phyloP scores from a whole-genome alignment of 805 yeast species.

The Candida maltosa region DNA sequence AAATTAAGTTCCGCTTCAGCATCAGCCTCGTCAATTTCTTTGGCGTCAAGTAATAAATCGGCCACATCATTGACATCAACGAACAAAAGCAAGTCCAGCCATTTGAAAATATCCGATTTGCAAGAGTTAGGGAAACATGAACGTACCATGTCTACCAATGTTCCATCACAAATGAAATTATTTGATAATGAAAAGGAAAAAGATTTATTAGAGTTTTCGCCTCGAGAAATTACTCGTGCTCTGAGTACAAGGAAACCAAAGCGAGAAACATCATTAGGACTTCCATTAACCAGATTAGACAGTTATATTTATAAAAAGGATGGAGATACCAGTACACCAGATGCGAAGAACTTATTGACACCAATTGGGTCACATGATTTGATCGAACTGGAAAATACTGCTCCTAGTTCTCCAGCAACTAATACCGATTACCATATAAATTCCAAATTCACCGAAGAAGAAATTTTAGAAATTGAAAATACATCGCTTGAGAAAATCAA shows the following conservation, averaged over 20 bases:
- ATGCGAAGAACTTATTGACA: neutral
- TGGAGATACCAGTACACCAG: neutral
- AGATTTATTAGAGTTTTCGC: constrained; percentile 7
- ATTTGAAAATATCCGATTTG: neutral
- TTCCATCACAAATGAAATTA: constrained; percentile 58
- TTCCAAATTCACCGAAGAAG: constrained; percentile 34
- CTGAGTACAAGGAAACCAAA: constrained; percentile 28
- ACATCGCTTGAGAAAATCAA: constrained; percentile 37
- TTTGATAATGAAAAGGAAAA: constrained; percentile 26
- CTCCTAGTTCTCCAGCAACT: no score
- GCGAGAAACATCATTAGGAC: constrained; percentile 8
- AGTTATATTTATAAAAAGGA: constrained; percentile 1
- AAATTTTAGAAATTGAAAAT: constrained; percentile 44
- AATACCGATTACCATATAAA: constrained; percentile 15
- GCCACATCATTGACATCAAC: constrained; percentile 1
- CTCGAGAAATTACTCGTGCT: constrained; percentile 21
- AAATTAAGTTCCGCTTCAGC: constrained; percentile 17
- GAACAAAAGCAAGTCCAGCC: constrained; percentile 2
- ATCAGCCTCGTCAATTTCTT: constrained; percentile 13
- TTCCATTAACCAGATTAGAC: constrained; percentile 5
- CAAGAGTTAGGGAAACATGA: neutral
- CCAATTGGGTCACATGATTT: no score
- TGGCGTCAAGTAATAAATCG: constrained; percentile 1
- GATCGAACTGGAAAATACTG: no score
- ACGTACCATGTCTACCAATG: constrained; percentile 2